Percentiles rank a stretch among this genome's conserved stretches.
phyloP scores from a whole-genome alignment of 2,329 filamentous ascomycete genomes.

The Fusarium multiceps region DNA sequence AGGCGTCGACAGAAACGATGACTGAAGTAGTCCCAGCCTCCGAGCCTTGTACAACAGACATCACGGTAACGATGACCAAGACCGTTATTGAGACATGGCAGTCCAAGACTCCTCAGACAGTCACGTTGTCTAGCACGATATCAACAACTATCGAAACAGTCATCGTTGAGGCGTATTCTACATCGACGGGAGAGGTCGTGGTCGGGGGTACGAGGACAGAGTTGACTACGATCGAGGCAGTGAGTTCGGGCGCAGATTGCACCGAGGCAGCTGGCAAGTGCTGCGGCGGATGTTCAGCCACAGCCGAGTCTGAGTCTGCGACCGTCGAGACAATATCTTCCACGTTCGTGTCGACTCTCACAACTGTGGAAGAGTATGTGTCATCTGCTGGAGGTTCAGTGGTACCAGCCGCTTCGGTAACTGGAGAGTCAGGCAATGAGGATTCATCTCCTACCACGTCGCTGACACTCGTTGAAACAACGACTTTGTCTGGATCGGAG shows the following conservation, averaged over 20 bases:
- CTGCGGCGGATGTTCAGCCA: constrained; percentile 31
- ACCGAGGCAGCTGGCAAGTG: constrained; percentile 26
- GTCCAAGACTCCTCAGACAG: constrained; percentile 31
- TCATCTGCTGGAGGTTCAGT: constrained; percentile 29
- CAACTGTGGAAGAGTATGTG: constrained; percentile 22
- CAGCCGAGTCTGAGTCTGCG: not conserved
- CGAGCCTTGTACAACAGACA: constrained; percentile 40
- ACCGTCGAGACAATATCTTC: constrained; percentile 3
- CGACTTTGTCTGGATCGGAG: constrained; percentile 5
- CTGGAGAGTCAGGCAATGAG: not conserved
- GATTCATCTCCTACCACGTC: constrained; percentile 5
- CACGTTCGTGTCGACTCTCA: constrained; percentile 10
- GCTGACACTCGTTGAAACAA: constrained; percentile 7
- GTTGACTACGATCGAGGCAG: constrained; percentile 34
- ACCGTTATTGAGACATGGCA: constrained; percentile 43
- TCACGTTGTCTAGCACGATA: constrained; percentile 35
- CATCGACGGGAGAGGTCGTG: constrained; percentile 38
- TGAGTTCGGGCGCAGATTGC: constrained; percentile 36
- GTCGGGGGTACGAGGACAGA: constrained; percentile 37
- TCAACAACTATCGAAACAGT: constrained; percentile 40
- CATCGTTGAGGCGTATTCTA: constrained; percentile 45
- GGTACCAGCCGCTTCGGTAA: constrained; percentile 10
- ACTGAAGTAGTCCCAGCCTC: constrained; percentile 16
- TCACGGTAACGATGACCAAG: constrained; percentile 44
- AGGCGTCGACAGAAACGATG: not conserved